A percentile compares a stretch with the other conserved stretches of the same genome.
phyloP scores from a whole-genome alignment of 495 filamentous ascomycete species.

The Bathelium albidoporum region DNA sequence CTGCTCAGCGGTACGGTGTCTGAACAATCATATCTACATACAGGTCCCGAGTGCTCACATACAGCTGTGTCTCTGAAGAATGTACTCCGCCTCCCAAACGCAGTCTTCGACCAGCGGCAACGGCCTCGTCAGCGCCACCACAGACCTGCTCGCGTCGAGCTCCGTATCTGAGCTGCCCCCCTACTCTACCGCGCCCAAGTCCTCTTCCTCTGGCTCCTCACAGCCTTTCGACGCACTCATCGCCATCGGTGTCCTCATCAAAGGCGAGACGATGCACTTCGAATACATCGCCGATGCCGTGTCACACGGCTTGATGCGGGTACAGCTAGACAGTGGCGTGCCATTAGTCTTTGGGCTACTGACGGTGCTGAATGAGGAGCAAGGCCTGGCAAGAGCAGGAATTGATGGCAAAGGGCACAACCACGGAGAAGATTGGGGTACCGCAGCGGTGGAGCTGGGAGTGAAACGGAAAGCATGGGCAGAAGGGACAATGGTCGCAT shows the following conservation, averaged over 20 bases:
- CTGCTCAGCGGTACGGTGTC: slow-evolving; percentile 59
- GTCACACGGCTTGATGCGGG: slow-evolving; percentile 82
- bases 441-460: slow-evolving; percentile 61
- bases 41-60: slow-evolving; percentile 6
- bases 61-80: slow-evolving; percentile 36
- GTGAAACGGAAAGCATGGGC: slow-evolving; percentile 59
- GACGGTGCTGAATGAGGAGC: slow-evolving; percentile 79
- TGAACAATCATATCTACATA: slow-evolving; percentile 3
- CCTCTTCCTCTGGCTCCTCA: slow-evolving; percentile 30
- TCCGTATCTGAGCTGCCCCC: slow-evolving; percentile 52
- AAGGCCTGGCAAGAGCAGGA: slow-evolving; percentile 79
- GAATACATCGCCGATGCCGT: slow-evolving; percentile 94
- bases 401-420: slow-evolving; percentile 39
- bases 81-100: slow-evolving; percentile 79
- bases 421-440: slow-evolving; percentile 35
- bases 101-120: slow-evolving; percentile 52
- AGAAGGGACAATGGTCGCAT: slow-evolving; percentile 37
- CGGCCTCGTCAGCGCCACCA: slow-evolving; percentile 51
- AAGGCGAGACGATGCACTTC: slow-evolving; percentile 97
- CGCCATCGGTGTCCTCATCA: slow-evolving; percentile 92
- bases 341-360: slow-evolving; percentile 90
- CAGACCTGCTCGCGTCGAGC: slow-evolving; percentile 62
- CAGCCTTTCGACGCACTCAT: slow-evolving; percentile 85
- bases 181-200: slow-evolving; percentile 12
- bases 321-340: slow-evolving; percentile 76